Evolutionary conservation across 1,284 basidiomycete species (phyloP).

Genomic region (Cystobasidiaceae sp.): DNA sequence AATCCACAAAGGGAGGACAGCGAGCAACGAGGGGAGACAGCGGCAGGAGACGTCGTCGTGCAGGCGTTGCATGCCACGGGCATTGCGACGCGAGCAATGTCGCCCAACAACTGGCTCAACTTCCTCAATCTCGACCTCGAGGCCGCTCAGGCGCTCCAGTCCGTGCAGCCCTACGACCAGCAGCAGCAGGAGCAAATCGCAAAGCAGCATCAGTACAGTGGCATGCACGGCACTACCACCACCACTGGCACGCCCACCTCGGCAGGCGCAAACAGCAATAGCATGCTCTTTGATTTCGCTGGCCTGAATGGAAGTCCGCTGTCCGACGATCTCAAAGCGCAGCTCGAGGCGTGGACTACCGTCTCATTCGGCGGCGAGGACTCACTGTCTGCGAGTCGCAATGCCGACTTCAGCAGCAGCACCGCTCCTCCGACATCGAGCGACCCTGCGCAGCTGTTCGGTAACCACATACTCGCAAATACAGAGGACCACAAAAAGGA

Average conservation of each 20-base stretch:
- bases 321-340: conserved; percentile 59
- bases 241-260: background rate
- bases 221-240: background rate
- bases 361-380: conserved; percentile 62
- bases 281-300: background rate
- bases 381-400: too few relatives aligned
- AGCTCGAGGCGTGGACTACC: conserved; percentile 78
- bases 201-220: background rate
- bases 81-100: background rate
- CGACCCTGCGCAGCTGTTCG: background rate
- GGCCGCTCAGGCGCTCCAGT: conserved; percentile 2
- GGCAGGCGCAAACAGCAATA: background rate
- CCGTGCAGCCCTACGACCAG: background rate
- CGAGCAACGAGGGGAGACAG: too few relatives aligned
- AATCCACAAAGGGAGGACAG: too few relatives aligned
- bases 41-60: too few relatives aligned
- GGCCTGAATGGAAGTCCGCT: background rate
- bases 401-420: background rate
- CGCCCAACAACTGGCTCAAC: conserved; percentile 25
- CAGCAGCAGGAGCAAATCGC: too few relatives aligned
- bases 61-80: too few relatives aligned
- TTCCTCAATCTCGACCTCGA: conserved; percentile 22
- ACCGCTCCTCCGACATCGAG: background rate
- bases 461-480: background rate
- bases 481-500: conserved; percentile 14